Conservation (phyloP, 2,329 filamentous ascomycete species). For the Hypoxylon sp. region DNA sequence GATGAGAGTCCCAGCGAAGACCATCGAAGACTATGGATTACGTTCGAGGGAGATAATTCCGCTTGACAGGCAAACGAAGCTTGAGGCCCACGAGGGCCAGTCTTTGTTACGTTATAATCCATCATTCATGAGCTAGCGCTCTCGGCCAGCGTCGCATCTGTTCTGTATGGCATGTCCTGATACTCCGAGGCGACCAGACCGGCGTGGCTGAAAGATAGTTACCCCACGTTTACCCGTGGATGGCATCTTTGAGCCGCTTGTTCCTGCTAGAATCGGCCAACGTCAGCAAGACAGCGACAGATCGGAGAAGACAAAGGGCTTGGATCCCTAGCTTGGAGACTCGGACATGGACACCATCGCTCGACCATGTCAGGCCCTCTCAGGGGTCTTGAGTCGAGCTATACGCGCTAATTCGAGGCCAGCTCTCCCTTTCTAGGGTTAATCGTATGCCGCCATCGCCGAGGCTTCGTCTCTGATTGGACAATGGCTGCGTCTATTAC, state of each 20-base stretch:
- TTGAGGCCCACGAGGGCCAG: conserved; percentile 14
- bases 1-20: neutral
- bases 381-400: conserved; percentile 21
- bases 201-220: conserved; percentile 20
- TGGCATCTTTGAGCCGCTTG: conserved; percentile 18
- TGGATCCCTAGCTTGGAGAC: too few species aligned
- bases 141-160: conserved; percentile 26
- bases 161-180: conserved; percentile 4
- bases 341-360: conserved; percentile 10
- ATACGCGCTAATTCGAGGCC: conserved; percentile 27
- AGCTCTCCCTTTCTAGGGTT: conserved; percentile 23
- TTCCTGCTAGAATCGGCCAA: conserved; percentile 29
- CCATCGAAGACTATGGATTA: neutral
- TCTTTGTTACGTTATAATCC: conserved; percentile 29
- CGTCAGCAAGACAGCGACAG: conserved; percentile 14
- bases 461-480: conserved; percentile 40
- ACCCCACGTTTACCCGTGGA: conserved; percentile 25
- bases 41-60: conserved; percentile 12
- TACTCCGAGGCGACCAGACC: conserved; percentile 6
- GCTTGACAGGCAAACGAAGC: conserved; percentile 2
- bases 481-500: conserved; percentile 35
- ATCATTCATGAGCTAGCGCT: conserved; percentile 28
- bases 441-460: conserved; percentile 25
- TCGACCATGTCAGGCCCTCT: too few species aligned
- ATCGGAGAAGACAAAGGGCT: conserved; percentile 6